Conservation (phyloP, 208 protist genomes). For the Jaenimonas drosophilae region DNA sequence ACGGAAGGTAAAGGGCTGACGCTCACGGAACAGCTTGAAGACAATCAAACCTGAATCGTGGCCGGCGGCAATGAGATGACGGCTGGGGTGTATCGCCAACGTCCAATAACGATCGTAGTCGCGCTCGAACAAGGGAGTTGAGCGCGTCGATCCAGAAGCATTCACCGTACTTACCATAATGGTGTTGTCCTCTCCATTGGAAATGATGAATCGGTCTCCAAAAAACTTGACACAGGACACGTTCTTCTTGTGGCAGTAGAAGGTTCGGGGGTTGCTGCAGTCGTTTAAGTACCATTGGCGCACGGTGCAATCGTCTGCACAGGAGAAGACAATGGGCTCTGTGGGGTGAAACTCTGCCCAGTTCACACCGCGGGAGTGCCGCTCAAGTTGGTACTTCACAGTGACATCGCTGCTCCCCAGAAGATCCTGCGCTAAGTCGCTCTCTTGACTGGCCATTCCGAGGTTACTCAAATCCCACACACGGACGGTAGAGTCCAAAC, state of each 20-base stretch:
- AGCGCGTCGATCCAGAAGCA: conserved; percentile 13
- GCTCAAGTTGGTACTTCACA: conserved; percentile 95
- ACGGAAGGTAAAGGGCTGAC: conserved; percentile 70
- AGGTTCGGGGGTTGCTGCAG: conserved; percentile 74
- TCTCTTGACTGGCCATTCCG: conserved; percentile 45
- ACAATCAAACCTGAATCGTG: conserved; percentile 96
- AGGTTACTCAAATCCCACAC: conserved; percentile 99
- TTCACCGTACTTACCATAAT: conserved; percentile 90
- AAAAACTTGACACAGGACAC: conserved; percentile 96
- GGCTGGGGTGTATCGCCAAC: conserved; percentile 86
- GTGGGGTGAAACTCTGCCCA: conserved; percentile 98
- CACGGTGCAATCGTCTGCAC: conserved; percentile 96
- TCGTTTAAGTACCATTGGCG: conserved; percentile 95
- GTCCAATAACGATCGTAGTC: conserved; percentile 98
- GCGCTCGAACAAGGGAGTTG: conserved; percentile 81
- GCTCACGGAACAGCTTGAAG: conserved; percentile 97
- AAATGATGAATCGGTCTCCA: conserved; percentile 96
- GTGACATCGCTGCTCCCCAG: conserved; percentile 92
- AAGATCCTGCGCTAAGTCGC: conserved; percentile 81
- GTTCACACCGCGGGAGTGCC: conserved; percentile 98
- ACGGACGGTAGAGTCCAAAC: conserved; percentile 98
- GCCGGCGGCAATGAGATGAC: conserved; percentile 96
- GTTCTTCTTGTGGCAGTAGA: conserved; percentile 97
- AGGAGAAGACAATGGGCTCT: conserved; percentile 93
- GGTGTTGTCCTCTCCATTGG: conserved; percentile 93